Evolutionary conservation across 176 grass and related monocot genomes (phyloP).

Genomic region (Oryza meyeriana): DNA sequence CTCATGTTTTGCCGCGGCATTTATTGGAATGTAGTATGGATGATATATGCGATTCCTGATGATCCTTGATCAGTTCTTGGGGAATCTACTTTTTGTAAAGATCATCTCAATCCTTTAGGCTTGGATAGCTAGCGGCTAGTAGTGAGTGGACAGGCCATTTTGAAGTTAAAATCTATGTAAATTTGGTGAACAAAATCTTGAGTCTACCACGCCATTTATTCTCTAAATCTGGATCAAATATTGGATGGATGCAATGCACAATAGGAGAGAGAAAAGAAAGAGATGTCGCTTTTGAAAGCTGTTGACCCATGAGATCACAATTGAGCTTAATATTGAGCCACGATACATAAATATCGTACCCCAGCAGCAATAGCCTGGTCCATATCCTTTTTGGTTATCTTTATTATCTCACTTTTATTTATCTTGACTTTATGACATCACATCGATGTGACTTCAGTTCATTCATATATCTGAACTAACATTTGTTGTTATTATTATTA

Average conservation of each 20-base stretch:
- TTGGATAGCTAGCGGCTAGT: background rate
- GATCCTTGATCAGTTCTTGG: background rate
- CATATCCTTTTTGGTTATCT: background rate
- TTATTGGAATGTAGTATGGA: background rate
- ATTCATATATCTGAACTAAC: slow-evolving; percentile 3
- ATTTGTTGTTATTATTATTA: background rate
- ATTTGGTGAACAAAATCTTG: slow-evolving; percentile 22
- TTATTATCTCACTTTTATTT: background rate
- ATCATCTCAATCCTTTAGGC: slow-evolving; percentile 19
- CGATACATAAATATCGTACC: background rate
- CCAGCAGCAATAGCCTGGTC: background rate
- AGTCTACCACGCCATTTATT: slow-evolving; percentile 16
- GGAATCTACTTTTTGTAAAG: slow-evolving; percentile 34
- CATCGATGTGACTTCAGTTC: slow-evolving; percentile 13
- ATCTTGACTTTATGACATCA: slow-evolving; percentile 8
- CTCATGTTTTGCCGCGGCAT: background rate
- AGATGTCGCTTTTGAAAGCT: slow-evolving; percentile 10
- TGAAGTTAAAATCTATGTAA: background rate
- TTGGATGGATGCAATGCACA: background rate
- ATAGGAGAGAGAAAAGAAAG: background rate
- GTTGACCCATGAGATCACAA: background rate
- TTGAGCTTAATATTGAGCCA: background rate
- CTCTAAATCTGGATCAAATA: slow-evolving; percentile 18
- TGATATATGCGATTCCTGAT: background rate
- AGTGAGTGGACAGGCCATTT: slow-evolving; percentile 10